Base-by-base conservation (phyloP, 139 green algal species). In the Coelastrella sp. region DNA sequence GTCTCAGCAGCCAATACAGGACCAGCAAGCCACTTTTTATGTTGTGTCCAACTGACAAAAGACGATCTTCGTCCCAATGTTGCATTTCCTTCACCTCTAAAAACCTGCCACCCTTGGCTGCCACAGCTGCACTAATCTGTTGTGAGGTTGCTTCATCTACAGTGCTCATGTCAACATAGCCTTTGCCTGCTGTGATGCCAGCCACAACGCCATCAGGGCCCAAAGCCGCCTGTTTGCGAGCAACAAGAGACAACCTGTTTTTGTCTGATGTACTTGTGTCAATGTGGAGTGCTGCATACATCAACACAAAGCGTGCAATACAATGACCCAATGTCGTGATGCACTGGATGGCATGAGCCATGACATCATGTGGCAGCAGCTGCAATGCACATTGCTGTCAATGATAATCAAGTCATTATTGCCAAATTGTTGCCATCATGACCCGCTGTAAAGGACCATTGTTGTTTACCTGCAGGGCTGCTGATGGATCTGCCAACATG, bases 121-220 rank as follows among this genome's bases (percentile, higher is more conserved):
- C 11, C 11, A 74, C 78, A 80, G 94, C 92, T 81, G 87, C 95
- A 82, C 93, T 93, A 61, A 98, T 96, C 17, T 91, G 74, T 17
- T 90, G 72, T 8, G 91, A 95, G 58, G 97, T 99, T 6, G 87
- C 91, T 35, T 95, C 96, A 85, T 99, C 97, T 7, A 99, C 96
- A 4, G 98, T 99, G n/a, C 91, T 97, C 59, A 98, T 97, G 90
- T 99, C 98, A 4, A 99, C 95, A 91, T 99, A 99, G 0, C 94
- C 95, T 89, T 98, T 98, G 73, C 95, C 96, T 57, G 93, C 56
- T 15, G 9, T 27, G 27, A 97, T 93, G 61, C 92, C 95, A 7
- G 81, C 83, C 6, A 94, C 92, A n/a, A 96, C 92, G 7, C 94
- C 95, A 19, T 88, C 86, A 66, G 96, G 93, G 9, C 89, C 89